Evolutionary conservation across 257 asterid species (phyloP).

Genomic region (Solanum chmielewskii): DNA sequence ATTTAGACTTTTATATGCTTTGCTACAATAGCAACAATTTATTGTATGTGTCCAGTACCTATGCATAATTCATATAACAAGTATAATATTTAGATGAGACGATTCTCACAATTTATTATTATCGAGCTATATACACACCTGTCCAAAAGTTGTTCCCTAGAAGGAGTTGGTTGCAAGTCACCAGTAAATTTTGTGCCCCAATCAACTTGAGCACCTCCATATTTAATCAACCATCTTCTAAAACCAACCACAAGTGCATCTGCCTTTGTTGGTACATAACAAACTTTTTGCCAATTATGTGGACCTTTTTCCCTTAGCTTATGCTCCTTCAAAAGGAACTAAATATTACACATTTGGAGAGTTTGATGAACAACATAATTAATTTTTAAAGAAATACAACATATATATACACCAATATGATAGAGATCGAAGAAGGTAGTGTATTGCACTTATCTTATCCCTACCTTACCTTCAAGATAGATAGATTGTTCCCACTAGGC

Average conservation of each 20-base stretch:
- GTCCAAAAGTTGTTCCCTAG: constrained; percentile 56
- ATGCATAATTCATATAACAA: not conserved
- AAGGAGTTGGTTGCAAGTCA: constrained; percentile 48
- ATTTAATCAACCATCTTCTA: constrained; percentile 60
- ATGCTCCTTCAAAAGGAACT: constrained; percentile 28
- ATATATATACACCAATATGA: too few species aligned
- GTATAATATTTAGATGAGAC: too few species aligned
- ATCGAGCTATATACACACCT: constrained; percentile 14
- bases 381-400: too few species aligned
- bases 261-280: constrained; percentile 63
- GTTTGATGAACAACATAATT: too few species aligned
- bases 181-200: constrained; percentile 40
- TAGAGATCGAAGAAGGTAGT: too few species aligned
- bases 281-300: constrained; percentile 50
- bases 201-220: constrained; percentile 54
- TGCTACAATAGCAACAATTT: constrained; percentile 56
- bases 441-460: too few species aligned
- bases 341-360: not conserved
- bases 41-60: constrained; percentile 82
- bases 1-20: constrained; percentile 46
- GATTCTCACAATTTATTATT: too few species aligned
- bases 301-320: constrained; percentile 42
- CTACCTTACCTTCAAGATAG: too few species aligned
- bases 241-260: constrained; percentile 43
- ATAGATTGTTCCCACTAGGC: too few species aligned